A percentile compares a stretch with the other conserved stretches of the same genome.
Conservation (phyloP, 768 basidiomycete species). For the Tylopilus balloui region DNA sequence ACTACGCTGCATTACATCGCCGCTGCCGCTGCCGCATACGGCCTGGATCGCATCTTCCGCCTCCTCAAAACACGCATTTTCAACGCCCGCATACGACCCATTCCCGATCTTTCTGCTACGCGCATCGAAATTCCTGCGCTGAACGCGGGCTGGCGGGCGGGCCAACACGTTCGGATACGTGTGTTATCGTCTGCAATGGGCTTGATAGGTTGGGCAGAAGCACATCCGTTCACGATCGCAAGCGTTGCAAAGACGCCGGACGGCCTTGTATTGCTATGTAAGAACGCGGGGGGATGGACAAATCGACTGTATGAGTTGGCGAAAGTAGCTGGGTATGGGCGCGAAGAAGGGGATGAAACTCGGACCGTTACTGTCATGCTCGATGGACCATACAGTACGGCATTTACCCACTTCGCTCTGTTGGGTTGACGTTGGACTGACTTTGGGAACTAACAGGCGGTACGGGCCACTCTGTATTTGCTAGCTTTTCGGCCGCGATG, state of each 20-base stretch:
- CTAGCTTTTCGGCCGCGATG: constrained; percentile 49
- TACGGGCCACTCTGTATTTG: constrained; percentile 42
- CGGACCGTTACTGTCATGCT: constrained; percentile 39
- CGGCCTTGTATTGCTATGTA: constrained; percentile 48
- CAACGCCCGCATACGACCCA: constrained; percentile 40
- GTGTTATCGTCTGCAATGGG: constrained; percentile 40
- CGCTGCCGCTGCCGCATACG: constrained; percentile 38
- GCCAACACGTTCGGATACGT: constrained; percentile 56
- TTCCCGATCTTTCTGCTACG: constrained; percentile 44
- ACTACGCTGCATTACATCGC: constrained; percentile 40
- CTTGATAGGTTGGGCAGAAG: constrained; percentile 37
- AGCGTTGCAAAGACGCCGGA: constrained; percentile 37
- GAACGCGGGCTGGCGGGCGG: constrained; percentile 52
- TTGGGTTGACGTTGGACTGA: neutral
- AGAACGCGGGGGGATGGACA: constrained; percentile 51
- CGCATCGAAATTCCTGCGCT: constrained; percentile 43
- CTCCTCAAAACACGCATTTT: constrained; percentile 43
- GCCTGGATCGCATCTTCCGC: constrained; percentile 44
- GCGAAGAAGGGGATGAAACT: constrained; percentile 23
- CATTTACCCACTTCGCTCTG: neutral
- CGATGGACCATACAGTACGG: constrained; percentile 51
- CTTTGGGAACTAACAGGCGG: constrained; percentile 31
- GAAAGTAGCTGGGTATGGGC: constrained; percentile 32
- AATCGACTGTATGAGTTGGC: constrained; percentile 39
- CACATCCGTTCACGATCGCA: constrained; percentile 53